Evolutionary conservation across 176 grass and related monocot genomes (phyloP).

Genomic region (Saccharum officinarum): DNA sequence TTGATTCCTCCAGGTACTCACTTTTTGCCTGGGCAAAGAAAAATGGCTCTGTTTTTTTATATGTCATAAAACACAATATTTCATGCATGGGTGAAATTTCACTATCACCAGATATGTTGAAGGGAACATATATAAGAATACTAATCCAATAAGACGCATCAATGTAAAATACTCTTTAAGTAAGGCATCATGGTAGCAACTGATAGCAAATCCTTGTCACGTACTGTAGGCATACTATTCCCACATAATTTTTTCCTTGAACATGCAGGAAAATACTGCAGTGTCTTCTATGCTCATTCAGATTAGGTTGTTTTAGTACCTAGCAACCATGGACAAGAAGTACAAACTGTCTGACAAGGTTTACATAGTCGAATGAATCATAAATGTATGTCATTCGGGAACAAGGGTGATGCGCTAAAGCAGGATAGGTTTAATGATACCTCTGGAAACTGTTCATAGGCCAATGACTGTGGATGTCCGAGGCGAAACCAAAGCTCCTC

Average conservation of each 20-base stretch:
- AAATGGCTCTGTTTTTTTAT: slow-evolving; percentile 6
- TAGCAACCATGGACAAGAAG: not conserved
- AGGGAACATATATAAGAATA: not conserved
- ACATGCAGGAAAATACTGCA: not conserved
- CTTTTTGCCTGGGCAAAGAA: slow-evolving; percentile 59
- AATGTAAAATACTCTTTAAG: not conserved
- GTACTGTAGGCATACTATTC: not conserved
- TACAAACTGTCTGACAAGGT: not conserved
- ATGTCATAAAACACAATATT: not conserved
- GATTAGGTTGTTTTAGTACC: not conserved
- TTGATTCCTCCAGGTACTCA: slow-evolving; percentile 87
- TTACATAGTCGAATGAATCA: not conserved
- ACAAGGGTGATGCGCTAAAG: not conserved
- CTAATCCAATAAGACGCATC: slow-evolving; percentile 10
- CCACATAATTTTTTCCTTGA: not conserved
- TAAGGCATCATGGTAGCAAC: not conserved
- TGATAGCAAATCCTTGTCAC: slow-evolving; percentile 1
- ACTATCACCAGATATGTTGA: not conserved
- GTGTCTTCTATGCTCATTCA: not conserved
- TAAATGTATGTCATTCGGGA: not conserved
- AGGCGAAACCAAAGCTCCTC: slow-evolving; percentile 96
- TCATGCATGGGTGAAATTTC: not conserved
- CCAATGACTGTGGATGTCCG: slow-evolving; percentile 67
- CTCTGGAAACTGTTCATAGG: slow-evolving; percentile 82
- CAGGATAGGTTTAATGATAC: slow-evolving; percentile 38